Evolutionary conservation across 495 filamentous ascomycete species (phyloP).

Genomic region (Podospora anserina): DNA sequence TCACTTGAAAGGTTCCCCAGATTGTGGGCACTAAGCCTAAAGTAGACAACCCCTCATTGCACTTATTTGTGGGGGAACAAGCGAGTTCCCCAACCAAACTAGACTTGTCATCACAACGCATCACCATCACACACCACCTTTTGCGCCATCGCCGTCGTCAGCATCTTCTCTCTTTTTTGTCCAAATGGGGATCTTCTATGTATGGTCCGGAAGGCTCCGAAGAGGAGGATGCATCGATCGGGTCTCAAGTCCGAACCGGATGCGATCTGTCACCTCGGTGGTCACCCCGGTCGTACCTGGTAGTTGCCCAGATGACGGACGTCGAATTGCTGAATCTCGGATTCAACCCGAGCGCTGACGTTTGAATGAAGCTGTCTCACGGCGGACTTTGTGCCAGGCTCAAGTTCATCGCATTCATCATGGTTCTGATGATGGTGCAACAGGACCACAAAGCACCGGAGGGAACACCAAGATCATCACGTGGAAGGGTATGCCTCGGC

Average conservation of each 20-base stretch:
- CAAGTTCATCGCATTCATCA: neutral
- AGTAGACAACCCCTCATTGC: neutral
- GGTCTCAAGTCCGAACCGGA: neutral
- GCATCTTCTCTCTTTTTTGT: neutral
- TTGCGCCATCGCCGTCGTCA: neutral
- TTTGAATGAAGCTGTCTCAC: neutral
- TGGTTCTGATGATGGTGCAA: neutral
- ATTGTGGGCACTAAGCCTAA: neutral
- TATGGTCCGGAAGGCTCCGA: neutral
- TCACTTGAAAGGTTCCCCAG: too few relatives aligned
- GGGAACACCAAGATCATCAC: slow-evolving; percentile 3
- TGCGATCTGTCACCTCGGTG: too few relatives aligned
- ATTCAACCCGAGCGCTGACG: neutral
- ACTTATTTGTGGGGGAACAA: neutral
- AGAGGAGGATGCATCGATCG: neutral
- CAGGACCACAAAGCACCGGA: neutral
- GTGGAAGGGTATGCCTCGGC: slow-evolving; percentile 11
- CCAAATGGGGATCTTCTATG: neutral
- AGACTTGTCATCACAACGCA: too few relatives aligned
- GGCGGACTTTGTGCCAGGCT: neutral
- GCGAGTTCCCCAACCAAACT: neutral
- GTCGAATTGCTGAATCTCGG: neutral
- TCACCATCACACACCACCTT: too few relatives aligned
- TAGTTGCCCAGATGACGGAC: too few relatives aligned
- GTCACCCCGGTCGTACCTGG: too few relatives aligned